Evolutionary conservation across 2,329 filamentous ascomycete genomes (phyloP).

Genomic region (Didymella pomorum): DNA sequence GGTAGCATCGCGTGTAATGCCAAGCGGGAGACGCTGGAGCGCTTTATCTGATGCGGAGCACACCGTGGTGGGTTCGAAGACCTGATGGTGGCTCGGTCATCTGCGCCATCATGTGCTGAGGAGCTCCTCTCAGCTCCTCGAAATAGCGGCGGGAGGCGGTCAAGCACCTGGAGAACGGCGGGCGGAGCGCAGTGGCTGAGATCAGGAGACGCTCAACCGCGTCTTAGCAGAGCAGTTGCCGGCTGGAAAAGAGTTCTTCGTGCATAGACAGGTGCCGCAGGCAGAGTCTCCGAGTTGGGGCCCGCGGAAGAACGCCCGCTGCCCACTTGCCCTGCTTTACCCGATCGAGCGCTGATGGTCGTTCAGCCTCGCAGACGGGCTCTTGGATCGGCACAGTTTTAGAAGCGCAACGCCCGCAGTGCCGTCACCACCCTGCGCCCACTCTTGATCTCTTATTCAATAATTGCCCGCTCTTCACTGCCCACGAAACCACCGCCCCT

Average conservation of each 20-base stretch:
- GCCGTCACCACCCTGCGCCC: constrained; percentile 19
- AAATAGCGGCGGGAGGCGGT: constrained; percentile 12
- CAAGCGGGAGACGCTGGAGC: neutral
- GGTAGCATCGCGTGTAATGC: neutral
- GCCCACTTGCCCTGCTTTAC: constrained; percentile 14
- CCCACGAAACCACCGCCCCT: neutral
- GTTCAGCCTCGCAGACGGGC: constrained; percentile 19
- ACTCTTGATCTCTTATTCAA: constrained; percentile 6
- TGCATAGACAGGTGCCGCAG: no score
- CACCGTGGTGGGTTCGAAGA: neutral
- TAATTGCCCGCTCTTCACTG: neutral
- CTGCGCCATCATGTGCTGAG: constrained; percentile 15
- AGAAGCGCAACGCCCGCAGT: constrained; percentile 17
- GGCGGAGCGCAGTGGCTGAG: constrained; percentile 7
- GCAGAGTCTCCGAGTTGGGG: neutral
- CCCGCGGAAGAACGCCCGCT: constrained; percentile 14
- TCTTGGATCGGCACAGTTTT: constrained; percentile 21
- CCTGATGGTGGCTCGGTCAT: constrained; percentile 6
- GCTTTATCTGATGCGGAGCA: constrained; percentile 21
- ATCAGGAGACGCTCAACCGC: constrained; percentile 4
- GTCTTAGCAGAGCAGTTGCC: constrained; percentile 1
- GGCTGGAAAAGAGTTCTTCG: constrained; percentile 10
- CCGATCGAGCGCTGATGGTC: constrained; percentile 18
- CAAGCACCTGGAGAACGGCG: neutral
- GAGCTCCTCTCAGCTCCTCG: constrained; percentile 16